Conservation (phyloP, 495 filamentous ascomycete species). For the Podospora didyma region DNA sequence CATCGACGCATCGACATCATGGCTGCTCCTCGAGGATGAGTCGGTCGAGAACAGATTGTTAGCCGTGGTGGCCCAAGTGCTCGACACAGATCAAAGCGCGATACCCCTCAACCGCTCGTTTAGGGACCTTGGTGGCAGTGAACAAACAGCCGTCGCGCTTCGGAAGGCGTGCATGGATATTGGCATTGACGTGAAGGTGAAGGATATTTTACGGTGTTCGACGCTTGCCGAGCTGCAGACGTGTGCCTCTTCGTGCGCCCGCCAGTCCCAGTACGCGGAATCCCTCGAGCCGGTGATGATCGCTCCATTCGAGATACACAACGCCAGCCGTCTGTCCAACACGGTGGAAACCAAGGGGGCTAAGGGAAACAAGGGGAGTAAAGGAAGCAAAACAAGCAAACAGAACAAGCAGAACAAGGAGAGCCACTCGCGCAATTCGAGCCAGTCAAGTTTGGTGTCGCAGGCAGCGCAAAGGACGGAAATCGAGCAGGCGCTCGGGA, state of each 20-base stretch:
- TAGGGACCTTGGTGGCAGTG: conserved; percentile 36
- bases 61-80: conserved; percentile 27
- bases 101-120: conserved; percentile 34
- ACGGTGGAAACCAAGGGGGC: not conserved
- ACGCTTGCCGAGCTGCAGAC: conserved; percentile 38
- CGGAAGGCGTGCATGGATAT: conserved; percentile 29
- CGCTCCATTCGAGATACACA: conserved; percentile 17
- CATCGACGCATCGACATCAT: conserved; percentile 25
- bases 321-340: conserved; percentile 13
- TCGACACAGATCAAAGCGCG: conserved; percentile 21
- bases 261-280: conserved; percentile 12
- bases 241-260: conserved; percentile 24
- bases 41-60: conserved; percentile 29
- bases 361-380: no score
- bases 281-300: conserved; percentile 17
- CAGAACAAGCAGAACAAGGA: no score
- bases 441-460: conserved; percentile 16
- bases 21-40: conserved; percentile 25
- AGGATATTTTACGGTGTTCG: conserved; percentile 38
- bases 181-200: conserved; percentile 33
- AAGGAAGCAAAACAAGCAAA: conserved; percentile 4
- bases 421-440: conserved; percentile 17
- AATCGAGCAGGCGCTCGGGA: conserved; percentile 24
- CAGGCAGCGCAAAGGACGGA: conserved; percentile 18
- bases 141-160: conserved; percentile 30